A percentile compares a stretch with the other conserved stretches of the same genome.
Conservation (phyloP, 371 early-diverging fungal species). For the Enterocytospora artemiae region DNA sequence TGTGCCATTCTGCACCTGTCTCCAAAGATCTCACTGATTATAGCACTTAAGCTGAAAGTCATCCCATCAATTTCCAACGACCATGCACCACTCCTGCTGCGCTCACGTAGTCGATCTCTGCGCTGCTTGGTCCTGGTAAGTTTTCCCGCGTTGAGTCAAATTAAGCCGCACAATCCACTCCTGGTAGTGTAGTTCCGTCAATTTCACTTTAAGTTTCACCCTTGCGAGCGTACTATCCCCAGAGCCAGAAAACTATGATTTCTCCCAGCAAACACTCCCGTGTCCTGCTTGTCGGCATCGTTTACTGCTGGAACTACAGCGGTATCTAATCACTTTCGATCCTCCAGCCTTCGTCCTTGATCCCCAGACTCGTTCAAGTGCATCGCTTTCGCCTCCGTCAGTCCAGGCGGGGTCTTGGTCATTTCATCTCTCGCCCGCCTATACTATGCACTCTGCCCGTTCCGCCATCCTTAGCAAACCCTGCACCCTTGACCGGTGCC, state of each 20-base stretch:
- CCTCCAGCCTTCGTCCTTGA: slow-evolving; percentile 67
- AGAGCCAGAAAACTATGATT: slow-evolving; percentile 37
- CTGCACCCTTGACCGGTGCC: slow-evolving; percentile 1
- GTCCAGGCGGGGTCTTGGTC: slow-evolving; percentile 62
- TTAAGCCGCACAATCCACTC: slow-evolving; percentile 48
- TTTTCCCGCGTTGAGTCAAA: slow-evolving; percentile 51
- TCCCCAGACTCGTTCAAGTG: slow-evolving; percentile 64
- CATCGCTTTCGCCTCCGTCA: slow-evolving; percentile 55
- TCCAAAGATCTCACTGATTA: slow-evolving; percentile 64
- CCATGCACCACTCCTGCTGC: slow-evolving; percentile 59
- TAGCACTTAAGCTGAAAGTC: slow-evolving; percentile 65
- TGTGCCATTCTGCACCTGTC: slow-evolving; percentile 59
- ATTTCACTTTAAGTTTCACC: slow-evolving; percentile 40
- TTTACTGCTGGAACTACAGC: slow-evolving; percentile 67
- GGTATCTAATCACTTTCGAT: slow-evolving; percentile 67
- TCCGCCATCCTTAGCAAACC: slow-evolving; percentile 5
- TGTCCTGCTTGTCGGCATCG: slow-evolving; percentile 65
- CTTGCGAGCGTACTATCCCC: slow-evolving; percentile 47
- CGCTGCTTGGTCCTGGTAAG: slow-evolving; percentile 60
- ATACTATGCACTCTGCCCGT: slow-evolving; percentile 24
- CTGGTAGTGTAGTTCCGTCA: slow-evolving; percentile 48
- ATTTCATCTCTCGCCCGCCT: slow-evolving; percentile 36
- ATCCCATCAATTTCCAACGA: slow-evolving; percentile 60
- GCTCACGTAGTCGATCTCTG: slow-evolving; percentile 58
- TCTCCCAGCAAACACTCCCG: slow-evolving; percentile 44